A percentile compares a stretch with the other conserved stretches of the same genome.
Evolutionary conservation across 140 eudicot genomes (phyloP).

Genomic region (Anethum foeniculum): DNA sequence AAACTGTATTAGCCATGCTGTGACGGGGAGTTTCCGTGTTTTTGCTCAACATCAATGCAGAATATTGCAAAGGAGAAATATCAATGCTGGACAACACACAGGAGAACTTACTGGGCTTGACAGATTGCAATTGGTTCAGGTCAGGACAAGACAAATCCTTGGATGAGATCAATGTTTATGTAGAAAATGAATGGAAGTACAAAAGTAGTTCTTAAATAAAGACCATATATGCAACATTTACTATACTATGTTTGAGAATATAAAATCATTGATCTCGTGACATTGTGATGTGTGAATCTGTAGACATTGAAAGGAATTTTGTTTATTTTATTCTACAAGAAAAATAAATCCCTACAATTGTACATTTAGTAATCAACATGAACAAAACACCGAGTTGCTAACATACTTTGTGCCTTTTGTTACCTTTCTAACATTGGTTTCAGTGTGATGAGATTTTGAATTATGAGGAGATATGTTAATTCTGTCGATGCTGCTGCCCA

Average conservation of each 20-base stretch:
- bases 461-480: constrained; percentile 28
- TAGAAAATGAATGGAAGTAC: too few species aligned
- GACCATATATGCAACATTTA: background rate
- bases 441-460: constrained; percentile 23
- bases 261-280: background rate
- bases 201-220: background rate
- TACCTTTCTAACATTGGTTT: constrained; percentile 40
- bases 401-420: constrained; percentile 43
- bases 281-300: background rate
- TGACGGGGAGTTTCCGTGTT: too few species aligned
- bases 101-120: background rate
- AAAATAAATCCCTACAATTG: background rate
- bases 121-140: background rate
- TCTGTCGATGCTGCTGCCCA: constrained; percentile 49
- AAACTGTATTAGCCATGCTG: background rate
- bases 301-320: background rate
- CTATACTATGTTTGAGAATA: background rate
- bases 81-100: background rate
- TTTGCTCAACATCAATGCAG: too few species aligned
- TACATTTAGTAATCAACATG: constrained; percentile 26
- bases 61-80: too few species aligned
- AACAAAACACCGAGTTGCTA: constrained; percentile 47
- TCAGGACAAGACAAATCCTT: background rate
- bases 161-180: too few species aligned
- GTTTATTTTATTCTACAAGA: background rate